Percentiles rank a stretch among this genome's conserved stretches.
Evolutionary conservation across 83 land plant genomes (phyloP).

Genomic region (Picea mariana): DNA sequence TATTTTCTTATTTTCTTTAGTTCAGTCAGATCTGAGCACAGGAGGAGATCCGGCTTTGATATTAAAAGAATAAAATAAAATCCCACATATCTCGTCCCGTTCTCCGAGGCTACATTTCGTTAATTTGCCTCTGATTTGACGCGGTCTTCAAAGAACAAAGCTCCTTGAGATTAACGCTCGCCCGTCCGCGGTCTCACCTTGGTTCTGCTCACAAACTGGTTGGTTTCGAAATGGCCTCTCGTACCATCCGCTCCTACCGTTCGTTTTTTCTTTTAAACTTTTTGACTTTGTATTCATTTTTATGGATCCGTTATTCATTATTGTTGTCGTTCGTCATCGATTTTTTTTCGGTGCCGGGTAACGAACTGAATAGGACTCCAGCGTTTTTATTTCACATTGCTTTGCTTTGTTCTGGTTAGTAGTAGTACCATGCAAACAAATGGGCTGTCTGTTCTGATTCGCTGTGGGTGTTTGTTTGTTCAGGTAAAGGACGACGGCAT

Average conservation of each 20-base stretch:
- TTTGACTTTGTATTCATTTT: background rate
- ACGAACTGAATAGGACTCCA: background rate
- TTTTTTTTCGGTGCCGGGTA: background rate
- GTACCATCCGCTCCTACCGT: background rate
- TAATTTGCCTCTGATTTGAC: constrained; percentile 5
- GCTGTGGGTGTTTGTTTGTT: constrained; percentile 7
- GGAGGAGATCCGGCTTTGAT: constrained; percentile 1
- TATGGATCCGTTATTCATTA: constrained; percentile 2
- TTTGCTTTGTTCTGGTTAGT: background rate
- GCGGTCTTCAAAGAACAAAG: background rate
- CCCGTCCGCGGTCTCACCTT: background rate
- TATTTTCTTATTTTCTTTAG: background rate
- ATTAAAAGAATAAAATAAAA: background rate
- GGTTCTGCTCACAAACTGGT: background rate
- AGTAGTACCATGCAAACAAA: background rate
- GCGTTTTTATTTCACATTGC: background rate
- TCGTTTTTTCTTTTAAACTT: background rate
- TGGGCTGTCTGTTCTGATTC: background rate
- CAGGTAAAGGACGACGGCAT: constrained; percentile 1
- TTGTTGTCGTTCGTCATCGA: background rate
- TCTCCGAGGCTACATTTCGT: background rate
- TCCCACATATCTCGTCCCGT: background rate
- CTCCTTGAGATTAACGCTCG: constrained; percentile 8
- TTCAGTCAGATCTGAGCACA: background rate
- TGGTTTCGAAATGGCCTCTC: background rate